Conservation (phyloP, 768 basidiomycete genomes). For the Amanita fuliginea region DNA sequence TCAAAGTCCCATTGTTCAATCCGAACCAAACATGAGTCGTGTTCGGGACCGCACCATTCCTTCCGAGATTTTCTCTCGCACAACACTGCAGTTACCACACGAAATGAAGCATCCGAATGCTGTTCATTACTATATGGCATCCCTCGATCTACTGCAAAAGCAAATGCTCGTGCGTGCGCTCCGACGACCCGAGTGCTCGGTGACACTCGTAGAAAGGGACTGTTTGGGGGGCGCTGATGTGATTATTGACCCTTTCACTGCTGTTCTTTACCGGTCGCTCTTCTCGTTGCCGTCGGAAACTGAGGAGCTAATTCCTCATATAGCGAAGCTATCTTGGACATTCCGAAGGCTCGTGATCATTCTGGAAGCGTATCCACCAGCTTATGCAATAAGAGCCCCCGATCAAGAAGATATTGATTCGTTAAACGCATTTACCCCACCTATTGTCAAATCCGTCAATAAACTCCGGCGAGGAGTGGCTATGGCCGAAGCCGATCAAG, state of each 20-base stretch:
- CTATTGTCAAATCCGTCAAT: constrained; percentile 58
- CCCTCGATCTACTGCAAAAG: constrained; percentile 58
- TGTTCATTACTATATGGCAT: constrained; percentile 58
- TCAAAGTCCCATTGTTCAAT: not conserved
- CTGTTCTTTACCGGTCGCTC: constrained; percentile 39
- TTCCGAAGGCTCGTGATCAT: constrained; percentile 45
- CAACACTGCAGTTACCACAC: constrained; percentile 34
- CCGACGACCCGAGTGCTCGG: constrained; percentile 26
- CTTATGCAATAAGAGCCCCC: constrained; percentile 15
- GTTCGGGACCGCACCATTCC: constrained; percentile 19
- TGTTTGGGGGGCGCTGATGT: constrained; percentile 44
- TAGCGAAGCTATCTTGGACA: constrained; percentile 53
- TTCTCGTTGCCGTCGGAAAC: constrained; percentile 38
- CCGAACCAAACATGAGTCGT: constrained; percentile 2
- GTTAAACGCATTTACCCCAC: constrained; percentile 48
- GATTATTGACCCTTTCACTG: constrained; percentile 52
- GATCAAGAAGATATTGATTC: constrained; percentile 7
- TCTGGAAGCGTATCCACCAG: constrained; percentile 56
- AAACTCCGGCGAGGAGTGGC: constrained; percentile 52
- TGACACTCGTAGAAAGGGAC: constrained; percentile 58
- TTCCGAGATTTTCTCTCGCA: constrained; percentile 27
- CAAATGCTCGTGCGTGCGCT: constrained; percentile 47
- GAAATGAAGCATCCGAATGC: constrained; percentile 18
- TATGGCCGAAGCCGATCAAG: constrained; percentile 49
- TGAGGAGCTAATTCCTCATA: constrained; percentile 27